Conservation (phyloP, 139 green algal species). For the Tetraselmis chui region DNA sequence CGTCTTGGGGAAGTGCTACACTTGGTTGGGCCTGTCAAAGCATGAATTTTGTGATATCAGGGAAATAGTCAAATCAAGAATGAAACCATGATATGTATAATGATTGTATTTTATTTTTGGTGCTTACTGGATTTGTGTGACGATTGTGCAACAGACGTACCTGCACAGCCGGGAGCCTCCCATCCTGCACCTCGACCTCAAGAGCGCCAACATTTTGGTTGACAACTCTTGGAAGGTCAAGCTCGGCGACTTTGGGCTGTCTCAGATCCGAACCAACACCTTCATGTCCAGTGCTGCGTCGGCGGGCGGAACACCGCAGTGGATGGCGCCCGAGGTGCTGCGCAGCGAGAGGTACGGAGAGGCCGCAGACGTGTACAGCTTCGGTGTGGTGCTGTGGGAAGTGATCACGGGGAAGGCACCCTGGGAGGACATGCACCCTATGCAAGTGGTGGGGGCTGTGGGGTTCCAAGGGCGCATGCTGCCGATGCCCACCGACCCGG, state of each 20-base stretch:
- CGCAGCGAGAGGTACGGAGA: slow-evolving; percentile 20
- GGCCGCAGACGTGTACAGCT: slow-evolving; percentile 35
- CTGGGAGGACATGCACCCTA: slow-evolving; percentile 58
- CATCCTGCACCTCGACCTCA: slow-evolving; percentile 80
- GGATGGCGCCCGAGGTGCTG: slow-evolving; percentile 76
- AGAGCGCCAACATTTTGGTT: slow-evolving; percentile 70
- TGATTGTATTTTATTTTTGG: too few species aligned
- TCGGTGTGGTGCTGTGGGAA: slow-evolving; percentile 66
- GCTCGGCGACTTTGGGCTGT: slow-evolving; percentile 65
- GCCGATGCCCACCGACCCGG: not conserved
- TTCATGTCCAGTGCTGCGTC: not conserved
- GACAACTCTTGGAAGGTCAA: slow-evolving; percentile 66
- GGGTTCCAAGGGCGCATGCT: not conserved
- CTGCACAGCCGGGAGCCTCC: slow-evolving; percentile 68
- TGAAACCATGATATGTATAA: too few species aligned
- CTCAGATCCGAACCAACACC: slow-evolving; percentile 14
- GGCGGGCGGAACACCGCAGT: slow-evolving; percentile 43
- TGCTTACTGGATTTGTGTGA: too few species aligned
- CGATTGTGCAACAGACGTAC: too few species aligned
- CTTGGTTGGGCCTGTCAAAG: too few species aligned
- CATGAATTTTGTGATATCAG: too few species aligned
- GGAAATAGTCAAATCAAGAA: too few species aligned
- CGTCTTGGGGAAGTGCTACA: too few species aligned
- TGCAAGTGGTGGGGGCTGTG: slow-evolving; percentile 47
- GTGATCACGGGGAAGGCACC: slow-evolving; percentile 60